Base-by-base conservation (phyloP, 257 asterid genomes). In the Jacaranda copaia region DNA sequence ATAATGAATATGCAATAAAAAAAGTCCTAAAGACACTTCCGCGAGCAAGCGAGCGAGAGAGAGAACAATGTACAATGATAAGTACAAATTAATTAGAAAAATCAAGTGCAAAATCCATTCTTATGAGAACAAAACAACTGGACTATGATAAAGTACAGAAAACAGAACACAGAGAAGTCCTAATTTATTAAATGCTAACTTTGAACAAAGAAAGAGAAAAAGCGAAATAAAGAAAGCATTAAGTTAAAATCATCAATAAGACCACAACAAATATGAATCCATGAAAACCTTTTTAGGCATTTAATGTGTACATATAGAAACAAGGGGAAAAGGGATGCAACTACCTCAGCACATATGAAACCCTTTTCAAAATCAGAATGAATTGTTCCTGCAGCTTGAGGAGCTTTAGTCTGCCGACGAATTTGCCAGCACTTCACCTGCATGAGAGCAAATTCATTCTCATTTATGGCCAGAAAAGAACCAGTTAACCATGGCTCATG, bases 351-450 rank as follows among this genome's bases (percentile, higher is more conserved):
- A 74, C 99, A 95, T 59, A 95, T 95, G 88, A 95, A 95, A 39
- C 99, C 99, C 79, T 77, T 90, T 79, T 95, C 99, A 84, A 95
- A 95, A 87, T 95, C 99, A 70, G 97, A 70, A 82, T 95, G 99
- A 87, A 95, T 95, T 52, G 99, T 46, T 85, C 99, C 99, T 59
- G 99, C 99, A 55, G 99, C 98, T 87, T 95, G 98, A 76, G 99
- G 98, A 82, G 98, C 97, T 85, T 95, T 95, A 67, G 89, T 82
- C 65, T 75, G 93, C 68, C 98, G 89, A 70, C 97, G 88, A 78
- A 95, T 91, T 90, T 95, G 99, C 99, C 99, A 95, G 87, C 99
- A 95, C 82, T 95, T 95, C 1, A 95, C 99, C 99, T 95, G 87
- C 78, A 82, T 15, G 52, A 77, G 78, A 65, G 60, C 70, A 80